phyloP scores from a whole-genome alignment of 495 filamentous ascomycete species.

The Tuber melanosporum region DNA sequence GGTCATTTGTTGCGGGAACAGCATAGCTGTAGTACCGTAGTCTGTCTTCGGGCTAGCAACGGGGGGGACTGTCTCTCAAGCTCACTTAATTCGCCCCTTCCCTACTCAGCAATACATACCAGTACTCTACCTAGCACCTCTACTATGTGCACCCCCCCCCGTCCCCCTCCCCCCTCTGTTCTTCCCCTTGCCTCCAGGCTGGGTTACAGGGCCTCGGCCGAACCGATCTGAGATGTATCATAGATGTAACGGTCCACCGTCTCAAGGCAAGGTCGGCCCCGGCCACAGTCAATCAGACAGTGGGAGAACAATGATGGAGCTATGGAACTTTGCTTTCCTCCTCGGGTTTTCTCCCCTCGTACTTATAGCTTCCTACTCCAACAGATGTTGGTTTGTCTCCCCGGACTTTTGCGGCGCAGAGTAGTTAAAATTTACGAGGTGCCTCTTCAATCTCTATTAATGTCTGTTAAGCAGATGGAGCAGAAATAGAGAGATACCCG shows the following conservation, averaged over 20 bases:
- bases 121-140: background rate
- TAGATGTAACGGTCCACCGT: constrained; percentile 25
- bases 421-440: background rate
- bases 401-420: background rate
- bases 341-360: background rate
- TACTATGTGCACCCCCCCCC: constrained; percentile 20
- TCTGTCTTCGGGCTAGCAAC: too few relatives aligned
- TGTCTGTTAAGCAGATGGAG: background rate
- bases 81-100: too few relatives aligned
- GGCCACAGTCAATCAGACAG: constrained; percentile 15
- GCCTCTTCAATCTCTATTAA: background rate
- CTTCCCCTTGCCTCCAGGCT: constrained; percentile 19
- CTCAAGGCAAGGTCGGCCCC: constrained; percentile 28
- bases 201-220: constrained; percentile 30
- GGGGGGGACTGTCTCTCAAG: too few relatives aligned
- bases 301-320: background rate
- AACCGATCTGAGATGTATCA: constrained; percentile 35
- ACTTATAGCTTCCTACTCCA: background rate
- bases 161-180: constrained; percentile 23
- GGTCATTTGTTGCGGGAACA: background rate
- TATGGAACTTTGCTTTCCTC: background rate
- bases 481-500: background rate
- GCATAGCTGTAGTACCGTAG: background rate
- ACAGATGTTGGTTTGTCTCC: background rate
- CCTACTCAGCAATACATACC: background rate